A percentile compares a stretch with the other conserved stretches of the same genome.
These are phyloP conservation scores for Multifurca ochricompacta DNA, from an alignment of 768 basidiomycete genomes.

Conservation along the genomic window DNA sequence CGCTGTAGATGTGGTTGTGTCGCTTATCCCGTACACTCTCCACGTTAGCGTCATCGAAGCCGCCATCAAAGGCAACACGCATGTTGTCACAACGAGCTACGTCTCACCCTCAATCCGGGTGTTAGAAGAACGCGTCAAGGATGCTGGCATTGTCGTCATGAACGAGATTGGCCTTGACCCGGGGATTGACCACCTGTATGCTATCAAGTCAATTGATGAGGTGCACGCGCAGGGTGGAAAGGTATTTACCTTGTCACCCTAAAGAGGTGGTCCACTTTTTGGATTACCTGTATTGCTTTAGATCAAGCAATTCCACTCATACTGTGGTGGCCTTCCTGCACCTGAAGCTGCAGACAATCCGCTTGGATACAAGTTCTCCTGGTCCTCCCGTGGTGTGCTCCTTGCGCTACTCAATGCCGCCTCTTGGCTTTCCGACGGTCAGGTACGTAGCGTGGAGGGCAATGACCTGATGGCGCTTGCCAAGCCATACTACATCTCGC, in stretches of 20 bases:
- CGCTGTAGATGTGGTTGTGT: conserved; percentile 88
- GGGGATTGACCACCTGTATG: conserved; percentile 90
- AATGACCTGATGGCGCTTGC: conserved; percentile 85
- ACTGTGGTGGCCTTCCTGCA: conserved; percentile 94
- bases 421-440: conserved; percentile 61
- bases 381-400: conserved; percentile 94
- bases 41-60: conserved; percentile 88
- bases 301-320: conserved; percentile 88
- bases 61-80: conserved; percentile 78
- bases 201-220: conserved; percentile 88
- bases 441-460: conserved; percentile 62
- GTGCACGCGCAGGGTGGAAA: conserved; percentile 94
- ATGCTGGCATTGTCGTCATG: conserved; percentile 88
- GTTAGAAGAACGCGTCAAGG: conserved; percentile 71
- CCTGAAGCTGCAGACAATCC: conserved; percentile 90
- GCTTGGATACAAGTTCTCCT: conserved; percentile 98
- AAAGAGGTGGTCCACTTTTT: background rate
- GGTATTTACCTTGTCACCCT: conserved; percentile 34
- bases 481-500: conserved; percentile 90
- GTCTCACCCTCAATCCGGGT: conserved; percentile 87
- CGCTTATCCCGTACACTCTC: conserved; percentile 91
- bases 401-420: conserved; percentile 91
- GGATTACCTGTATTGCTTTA: too few relatives aligned
- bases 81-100: conserved; percentile 96
- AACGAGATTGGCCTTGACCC: conserved; percentile 98